Evolutionary conservation across 106 monocot genomes (phyloP), one percentile per base, ranked within the genome.

Genomic region (Agapanthus africanus): DNA sequence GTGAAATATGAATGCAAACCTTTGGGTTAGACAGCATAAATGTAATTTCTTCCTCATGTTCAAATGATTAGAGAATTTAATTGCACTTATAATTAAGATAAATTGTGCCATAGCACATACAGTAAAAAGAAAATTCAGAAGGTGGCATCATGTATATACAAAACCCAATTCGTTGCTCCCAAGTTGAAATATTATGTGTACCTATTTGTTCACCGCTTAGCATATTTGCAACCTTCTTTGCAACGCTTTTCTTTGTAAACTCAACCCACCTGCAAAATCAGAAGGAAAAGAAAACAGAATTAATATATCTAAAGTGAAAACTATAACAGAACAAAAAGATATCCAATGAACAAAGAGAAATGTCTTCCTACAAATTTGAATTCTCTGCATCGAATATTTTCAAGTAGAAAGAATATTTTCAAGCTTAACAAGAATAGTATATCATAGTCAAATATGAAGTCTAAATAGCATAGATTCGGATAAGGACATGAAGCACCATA

Each of bases 181-280:
- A 37, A 40, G 39, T 36, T 36, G 61, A 36, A n/a, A 35, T 35
- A 7, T 7, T 41, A 13, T 65, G 40, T n/a, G 15, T 76, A 91
- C 88, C 88, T 54, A 91, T 86, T 79, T 91, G 84, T 88, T 91
- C 83, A 52, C 91, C 85, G 71, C 91, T 95, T 31, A 95, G 78
- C 81, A 88, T 63, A 67, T 76, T 88, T 37, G 91, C 88, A 61
- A 95, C 85, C 65, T 64, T 83, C 67, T 91, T 91, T 19, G 95
- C 95, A 74, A 78, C 73, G 46, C 73, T 73, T 80, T 84, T 95
- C 59, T 91, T 83, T 37, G 77, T 22, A 71, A 95, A 91, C 49
- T 95, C 95, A 79, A 95, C 88, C 88, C 95, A 91, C 64, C 95
- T 91, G 72, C 31, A 65, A 46, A n/a, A n/a, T n/a, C n/a, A n/a